These are phyloP conservation scores for Botrytis fabae DNA, from an alignment of 2,329 filamentous ascomycete species.

Conservation along the genomic window DNA sequence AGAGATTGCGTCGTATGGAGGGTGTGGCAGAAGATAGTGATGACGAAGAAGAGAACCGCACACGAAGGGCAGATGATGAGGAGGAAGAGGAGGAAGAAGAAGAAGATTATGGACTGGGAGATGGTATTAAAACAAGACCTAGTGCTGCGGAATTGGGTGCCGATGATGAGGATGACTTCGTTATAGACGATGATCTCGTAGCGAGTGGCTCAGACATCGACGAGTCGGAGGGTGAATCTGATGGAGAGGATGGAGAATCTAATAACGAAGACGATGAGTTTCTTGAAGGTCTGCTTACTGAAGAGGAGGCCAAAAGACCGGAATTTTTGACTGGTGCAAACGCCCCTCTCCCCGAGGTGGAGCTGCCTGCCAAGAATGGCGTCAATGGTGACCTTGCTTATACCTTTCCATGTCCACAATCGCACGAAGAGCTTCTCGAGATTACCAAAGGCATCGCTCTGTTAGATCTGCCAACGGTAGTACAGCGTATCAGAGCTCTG, in stretches of 20 bases:
- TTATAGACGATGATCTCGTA: constrained; percentile 85
- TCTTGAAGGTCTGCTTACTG: constrained; percentile 64
- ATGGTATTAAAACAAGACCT: constrained; percentile 55
- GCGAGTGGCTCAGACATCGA: constrained; percentile 76
- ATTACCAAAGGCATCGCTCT: constrained; percentile 62
- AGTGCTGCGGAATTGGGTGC: constrained; percentile 62
- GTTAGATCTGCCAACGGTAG: constrained; percentile 70
- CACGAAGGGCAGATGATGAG: constrained; percentile 5
- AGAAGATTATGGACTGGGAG: constrained; percentile 61
- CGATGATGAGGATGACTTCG: constrained; percentile 92
- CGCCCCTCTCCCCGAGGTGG: constrained; percentile 46
- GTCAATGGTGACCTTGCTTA: constrained; percentile 65
- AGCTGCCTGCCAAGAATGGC: constrained; percentile 41
- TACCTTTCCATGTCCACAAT: constrained; percentile 82
- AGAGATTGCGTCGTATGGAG: constrained; percentile 80
- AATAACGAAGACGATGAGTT: constrained; percentile 67
- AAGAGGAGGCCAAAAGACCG: constrained; percentile 56
- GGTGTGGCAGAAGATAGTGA: constrained; percentile 73
- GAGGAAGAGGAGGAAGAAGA: constrained; percentile 55
- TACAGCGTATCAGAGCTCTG: constrained; percentile 88
- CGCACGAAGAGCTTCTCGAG: constrained; percentile 69
- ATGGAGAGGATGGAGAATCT: constrained; percentile 45
- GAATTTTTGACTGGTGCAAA: constrained; percentile 51
- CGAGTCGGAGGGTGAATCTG: constrained; percentile 51
- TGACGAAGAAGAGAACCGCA: constrained; percentile 50